Evolutionary conservation across 441 rosid genomes (phyloP).

Genomic region (Isatis lusitanica): DNA sequence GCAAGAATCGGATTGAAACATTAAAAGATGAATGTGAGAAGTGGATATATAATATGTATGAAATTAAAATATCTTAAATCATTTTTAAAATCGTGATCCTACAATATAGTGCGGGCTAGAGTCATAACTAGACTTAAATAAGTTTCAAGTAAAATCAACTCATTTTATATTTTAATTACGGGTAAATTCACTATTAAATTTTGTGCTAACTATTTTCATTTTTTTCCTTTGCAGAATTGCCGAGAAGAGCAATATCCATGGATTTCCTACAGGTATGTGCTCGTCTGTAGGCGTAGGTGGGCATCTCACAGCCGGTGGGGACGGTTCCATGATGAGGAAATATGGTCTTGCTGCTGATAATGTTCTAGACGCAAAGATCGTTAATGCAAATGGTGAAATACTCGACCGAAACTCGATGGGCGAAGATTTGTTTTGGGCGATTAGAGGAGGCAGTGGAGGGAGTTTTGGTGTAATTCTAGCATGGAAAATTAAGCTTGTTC

Average conservation of each 20-base stretch:
- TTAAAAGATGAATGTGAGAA: too few relatives aligned
- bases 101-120: too few relatives aligned
- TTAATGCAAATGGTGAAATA: constrained; percentile 52
- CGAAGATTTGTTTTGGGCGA: constrained; percentile 63
- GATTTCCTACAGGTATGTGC: constrained; percentile 63
- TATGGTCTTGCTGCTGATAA: constrained; percentile 54
- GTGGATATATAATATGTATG: too few relatives aligned
- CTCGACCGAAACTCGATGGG: constrained; percentile 55
- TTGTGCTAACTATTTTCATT: background rate
- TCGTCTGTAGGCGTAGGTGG: constrained; percentile 65
- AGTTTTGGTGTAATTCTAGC: constrained; percentile 63
- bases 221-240: too few relatives aligned
- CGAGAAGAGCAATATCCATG: constrained; percentile 49
- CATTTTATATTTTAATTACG: too few relatives aligned
- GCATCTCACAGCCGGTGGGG: constrained; percentile 64
- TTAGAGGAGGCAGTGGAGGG: constrained; percentile 68
- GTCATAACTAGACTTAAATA: too few relatives aligned
- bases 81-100: too few relatives aligned
- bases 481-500: constrained; percentile 63
- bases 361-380: constrained; percentile 56
- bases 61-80: too few relatives aligned
- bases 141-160: too few relatives aligned
- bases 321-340: constrained; percentile 59
- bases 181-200: background rate
- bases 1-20: too few relatives aligned